Conservation (phyloP, 2,329 filamentous ascomycete genomes). For the Fusarium mundagurra region DNA sequence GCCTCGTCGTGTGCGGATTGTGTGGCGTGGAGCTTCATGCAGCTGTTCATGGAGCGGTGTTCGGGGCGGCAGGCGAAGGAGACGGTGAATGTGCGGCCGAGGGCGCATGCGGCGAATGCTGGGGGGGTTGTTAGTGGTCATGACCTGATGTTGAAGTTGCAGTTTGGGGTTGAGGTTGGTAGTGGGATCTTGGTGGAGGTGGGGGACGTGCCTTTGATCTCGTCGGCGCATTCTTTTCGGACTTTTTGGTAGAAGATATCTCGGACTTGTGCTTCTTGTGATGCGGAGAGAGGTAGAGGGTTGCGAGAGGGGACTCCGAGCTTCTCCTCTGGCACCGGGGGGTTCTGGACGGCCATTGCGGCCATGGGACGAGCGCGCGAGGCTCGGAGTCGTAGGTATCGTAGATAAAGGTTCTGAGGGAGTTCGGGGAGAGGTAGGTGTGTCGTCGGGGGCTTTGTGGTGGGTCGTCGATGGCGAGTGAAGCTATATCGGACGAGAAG, state of each 20-base stretch:
- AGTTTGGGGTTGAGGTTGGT: not conserved
- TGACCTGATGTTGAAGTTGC: conserved; percentile 5
- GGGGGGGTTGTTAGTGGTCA: not conserved
- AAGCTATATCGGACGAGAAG: conserved; percentile 39
- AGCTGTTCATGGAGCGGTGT: conserved; percentile 89
- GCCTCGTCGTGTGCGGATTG: conserved; percentile 87
- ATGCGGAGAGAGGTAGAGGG: conserved; percentile 82
- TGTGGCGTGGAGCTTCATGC: conserved; percentile 89
- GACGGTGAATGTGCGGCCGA: conserved; percentile 85
- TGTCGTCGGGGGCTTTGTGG: not conserved
- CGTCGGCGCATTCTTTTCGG: conserved; percentile 75
- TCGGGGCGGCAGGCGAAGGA: conserved; percentile 85
- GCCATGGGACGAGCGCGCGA: conserved; percentile 38
- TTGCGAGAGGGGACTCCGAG: conserved; percentile 71
- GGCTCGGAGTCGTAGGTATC: not conserved
- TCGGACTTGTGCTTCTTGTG: conserved; percentile 83
- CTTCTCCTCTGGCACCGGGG: conserved; percentile 49
- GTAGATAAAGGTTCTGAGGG: not conserved
- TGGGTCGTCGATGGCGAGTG: conserved; percentile 9
- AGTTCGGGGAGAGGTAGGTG: not conserved
- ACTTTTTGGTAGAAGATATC: conserved; percentile 85
- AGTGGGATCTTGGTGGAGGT: not conserved
- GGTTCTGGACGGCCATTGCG: conserved; percentile 48
- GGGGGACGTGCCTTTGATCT: conserved; percentile 74
- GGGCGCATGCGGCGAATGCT: conserved; percentile 94